These are phyloP conservation scores for Trypanosomatidae sp. DNA, from an alignment of 208 protist genomes.

Conservation along the genomic window DNA sequence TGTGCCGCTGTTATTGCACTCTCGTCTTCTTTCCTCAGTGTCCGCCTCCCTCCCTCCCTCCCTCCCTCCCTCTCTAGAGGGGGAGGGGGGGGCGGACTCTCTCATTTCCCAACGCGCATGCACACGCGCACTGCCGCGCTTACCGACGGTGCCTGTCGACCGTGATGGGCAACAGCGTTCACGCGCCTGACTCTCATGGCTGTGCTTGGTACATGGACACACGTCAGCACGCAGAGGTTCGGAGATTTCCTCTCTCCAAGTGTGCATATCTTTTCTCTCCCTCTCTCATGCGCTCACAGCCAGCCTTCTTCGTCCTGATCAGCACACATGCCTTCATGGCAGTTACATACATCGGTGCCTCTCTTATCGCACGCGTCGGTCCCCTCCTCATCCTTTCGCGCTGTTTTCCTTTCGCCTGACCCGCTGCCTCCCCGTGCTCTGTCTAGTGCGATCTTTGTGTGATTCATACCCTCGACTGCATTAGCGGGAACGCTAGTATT, in stretches of 20 bases:
- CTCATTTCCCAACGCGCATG: neutral
- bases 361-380: neutral
- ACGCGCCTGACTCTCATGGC: neutral
- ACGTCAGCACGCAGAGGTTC: neutral
- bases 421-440: neutral
- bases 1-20: neutral
- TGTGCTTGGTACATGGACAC: neutral
- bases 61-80: neutral
- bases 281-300: neutral
- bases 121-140: neutral
- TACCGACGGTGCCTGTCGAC: neutral
- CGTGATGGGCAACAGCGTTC: neutral
- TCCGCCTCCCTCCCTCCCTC: neutral
- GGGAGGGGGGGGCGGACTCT: too few species aligned
- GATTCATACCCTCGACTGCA: neutral
- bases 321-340: neutral
- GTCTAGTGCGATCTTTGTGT: neutral
- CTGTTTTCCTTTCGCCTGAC: neutral
- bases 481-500: neutral
- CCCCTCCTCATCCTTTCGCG: neutral
- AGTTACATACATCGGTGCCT: neutral
- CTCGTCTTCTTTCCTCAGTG: neutral
- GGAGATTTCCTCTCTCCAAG: too few species aligned
- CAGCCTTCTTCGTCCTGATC: neutral
- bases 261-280: neutral